Percentiles rank a stretch among this genome's conserved stretches.
Conservation (phyloP, 2,329 filamentous ascomycete species). For the Dactylellina cionopaga region DNA sequence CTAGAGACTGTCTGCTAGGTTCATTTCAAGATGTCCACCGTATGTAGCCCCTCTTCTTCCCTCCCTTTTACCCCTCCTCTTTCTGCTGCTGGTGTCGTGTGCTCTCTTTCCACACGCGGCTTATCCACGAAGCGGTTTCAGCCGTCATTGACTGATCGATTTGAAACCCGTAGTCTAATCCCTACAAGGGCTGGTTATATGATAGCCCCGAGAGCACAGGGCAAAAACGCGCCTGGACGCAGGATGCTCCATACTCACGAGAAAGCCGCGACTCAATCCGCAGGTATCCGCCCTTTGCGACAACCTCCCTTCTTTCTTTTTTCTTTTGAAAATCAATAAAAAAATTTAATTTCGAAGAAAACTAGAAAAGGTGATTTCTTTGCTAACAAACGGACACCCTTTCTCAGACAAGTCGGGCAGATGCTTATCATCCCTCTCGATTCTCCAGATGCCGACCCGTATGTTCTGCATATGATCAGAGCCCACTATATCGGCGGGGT, state of each 20-base stretch:
- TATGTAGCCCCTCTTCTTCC: not conserved
- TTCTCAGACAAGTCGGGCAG: conserved; percentile 73
- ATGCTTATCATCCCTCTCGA: conserved; percentile 73
- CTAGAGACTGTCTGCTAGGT: conserved; percentile 38
- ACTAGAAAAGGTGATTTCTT: not conserved
- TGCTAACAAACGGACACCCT: not conserved
- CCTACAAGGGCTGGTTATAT: conserved; percentile 49
- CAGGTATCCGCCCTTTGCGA: conserved; percentile 21
- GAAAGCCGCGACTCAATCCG: conserved; percentile 49
- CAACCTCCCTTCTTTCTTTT: too few relatives aligned
- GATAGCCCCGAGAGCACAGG: conserved; percentile 45
- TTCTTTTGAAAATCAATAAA: too few relatives aligned
- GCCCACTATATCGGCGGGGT: conserved; percentile 89
- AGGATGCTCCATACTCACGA: conserved; percentile 47
- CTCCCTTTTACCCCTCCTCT: not conserved
- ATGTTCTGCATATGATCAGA: conserved; percentile 70
- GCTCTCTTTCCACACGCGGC: not conserved
- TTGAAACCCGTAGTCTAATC: conserved; percentile 17
- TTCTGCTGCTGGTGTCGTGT: conserved; percentile 28
- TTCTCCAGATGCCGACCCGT: conserved; percentile 36
- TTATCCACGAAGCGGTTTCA: not conserved
- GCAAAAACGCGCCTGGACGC: conserved; percentile 50
- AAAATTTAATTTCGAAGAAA: too few relatives aligned
- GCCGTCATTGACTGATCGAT: conserved; percentile 10
- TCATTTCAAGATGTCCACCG: conserved; percentile 43